These are phyloP conservation scores for Chenopodium quinoa DNA, from an alignment of 148 eudicot genomes.

Conservation along the genomic window DNA sequence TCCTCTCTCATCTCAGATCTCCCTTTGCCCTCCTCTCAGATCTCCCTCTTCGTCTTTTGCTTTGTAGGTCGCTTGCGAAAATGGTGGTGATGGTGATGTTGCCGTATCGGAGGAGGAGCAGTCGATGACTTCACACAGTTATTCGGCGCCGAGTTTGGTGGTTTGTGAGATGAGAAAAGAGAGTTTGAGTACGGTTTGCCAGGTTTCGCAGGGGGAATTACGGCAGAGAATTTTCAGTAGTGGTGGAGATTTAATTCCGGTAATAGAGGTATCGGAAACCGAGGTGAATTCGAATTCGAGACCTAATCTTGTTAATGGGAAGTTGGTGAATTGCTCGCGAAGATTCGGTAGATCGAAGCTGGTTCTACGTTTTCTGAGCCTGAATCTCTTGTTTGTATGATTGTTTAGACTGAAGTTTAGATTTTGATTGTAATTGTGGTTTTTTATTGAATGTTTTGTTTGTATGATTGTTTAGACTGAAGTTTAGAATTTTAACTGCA, in stretches of 20 bases:
- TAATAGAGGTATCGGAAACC: constrained; percentile 16
- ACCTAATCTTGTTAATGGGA: constrained; percentile 35
- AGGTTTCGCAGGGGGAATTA: constrained; percentile 42
- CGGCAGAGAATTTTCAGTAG: constrained; percentile 53
- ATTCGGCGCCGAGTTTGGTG: constrained; percentile 17
- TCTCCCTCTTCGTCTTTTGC: too few relatives aligned
- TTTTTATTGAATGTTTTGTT: too few relatives aligned
- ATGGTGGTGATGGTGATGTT: constrained; percentile 9
- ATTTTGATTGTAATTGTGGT: too few relatives aligned
- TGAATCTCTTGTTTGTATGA: too few relatives aligned
- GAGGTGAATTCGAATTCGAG: constrained; percentile 25
- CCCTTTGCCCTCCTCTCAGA: too few relatives aligned
- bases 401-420: too few relatives aligned
- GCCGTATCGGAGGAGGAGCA: constrained; percentile 4
- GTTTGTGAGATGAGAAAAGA: constrained; percentile 31
- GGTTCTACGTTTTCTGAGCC: too few relatives aligned
- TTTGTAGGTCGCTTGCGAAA: neutral
- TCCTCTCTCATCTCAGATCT: too few relatives aligned
- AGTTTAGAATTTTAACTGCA: too few relatives aligned
- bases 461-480: too few relatives aligned
- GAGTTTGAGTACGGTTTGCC: constrained; percentile 27
- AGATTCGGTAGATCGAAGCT: too few relatives aligned
- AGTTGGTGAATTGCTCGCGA: constrained; percentile 27
- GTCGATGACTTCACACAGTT: constrained; percentile 24
- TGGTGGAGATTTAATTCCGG: constrained; percentile 10